Conservation (phyloP, 176 grass and related monocot species). For the Otatea glauca region DNA sequence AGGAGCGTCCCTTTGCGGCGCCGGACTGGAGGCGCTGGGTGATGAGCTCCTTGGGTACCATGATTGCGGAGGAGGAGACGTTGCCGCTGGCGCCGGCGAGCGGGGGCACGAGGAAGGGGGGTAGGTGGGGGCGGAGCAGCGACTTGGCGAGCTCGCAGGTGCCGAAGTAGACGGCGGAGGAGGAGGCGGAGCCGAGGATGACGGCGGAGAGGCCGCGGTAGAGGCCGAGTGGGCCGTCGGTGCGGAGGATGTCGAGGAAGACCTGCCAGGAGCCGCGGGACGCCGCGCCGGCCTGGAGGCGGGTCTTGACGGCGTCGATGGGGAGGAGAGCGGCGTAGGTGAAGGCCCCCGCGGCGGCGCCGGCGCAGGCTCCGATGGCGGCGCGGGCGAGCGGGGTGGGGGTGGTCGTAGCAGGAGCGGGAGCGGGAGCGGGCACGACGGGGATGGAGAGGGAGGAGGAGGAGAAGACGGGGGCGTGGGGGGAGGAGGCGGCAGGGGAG, state of each 20-base stretch:
- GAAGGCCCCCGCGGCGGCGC: slow-evolving; percentile 79
- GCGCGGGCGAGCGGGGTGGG: slow-evolving; percentile 68
- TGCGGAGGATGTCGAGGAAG: slow-evolving; percentile 70
- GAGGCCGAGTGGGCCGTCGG: slow-evolving; percentile 69
- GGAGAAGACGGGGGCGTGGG: slow-evolving; percentile 39
- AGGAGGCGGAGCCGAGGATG: slow-evolving; percentile 77
- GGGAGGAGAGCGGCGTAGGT: slow-evolving; percentile 88
- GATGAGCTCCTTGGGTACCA: slow-evolving; percentile 99
- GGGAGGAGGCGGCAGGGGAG: neutral
- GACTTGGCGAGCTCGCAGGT: slow-evolving; percentile 94
- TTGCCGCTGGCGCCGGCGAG: slow-evolving; percentile 85
- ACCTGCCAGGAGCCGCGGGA: slow-evolving; percentile 58
- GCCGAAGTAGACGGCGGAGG: slow-evolving; percentile 89
- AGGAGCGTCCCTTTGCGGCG: slow-evolving; percentile 62
- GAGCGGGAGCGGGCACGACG: neutral
- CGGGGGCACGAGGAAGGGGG: slow-evolving; percentile 72
- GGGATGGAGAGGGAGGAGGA: slow-evolving; percentile 54
- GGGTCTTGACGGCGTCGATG: slow-evolving; percentile 87
- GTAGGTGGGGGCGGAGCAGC: slow-evolving; percentile 54
- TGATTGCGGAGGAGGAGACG: slow-evolving; percentile 82
- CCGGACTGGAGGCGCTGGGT: slow-evolving; percentile 93
- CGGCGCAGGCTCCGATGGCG: slow-evolving; percentile 73
- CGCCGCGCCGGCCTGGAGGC: slow-evolving; percentile 64
- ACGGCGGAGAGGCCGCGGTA: slow-evolving; percentile 81
- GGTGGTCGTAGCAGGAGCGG: neutral